Conservation (phyloP, 1,284 basidiomycete genomes). For the Ustilago crameri region DNA sequence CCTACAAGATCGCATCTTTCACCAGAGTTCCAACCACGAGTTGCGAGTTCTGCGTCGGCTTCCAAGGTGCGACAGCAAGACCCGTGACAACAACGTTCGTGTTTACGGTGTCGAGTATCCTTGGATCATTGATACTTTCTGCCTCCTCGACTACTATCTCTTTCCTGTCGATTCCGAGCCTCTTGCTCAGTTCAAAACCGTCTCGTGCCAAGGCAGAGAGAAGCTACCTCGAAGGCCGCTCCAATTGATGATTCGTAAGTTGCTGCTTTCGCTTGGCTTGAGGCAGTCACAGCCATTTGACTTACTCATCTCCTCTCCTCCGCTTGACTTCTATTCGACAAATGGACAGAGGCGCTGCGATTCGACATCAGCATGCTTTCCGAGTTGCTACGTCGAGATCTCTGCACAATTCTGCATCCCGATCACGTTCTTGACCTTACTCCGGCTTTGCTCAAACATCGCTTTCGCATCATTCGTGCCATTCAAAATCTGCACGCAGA, state of each 20-base stretch:
- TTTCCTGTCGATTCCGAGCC: conserved; percentile 18
- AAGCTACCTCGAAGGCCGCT: conserved; percentile 24
- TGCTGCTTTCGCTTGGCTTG: neutral
- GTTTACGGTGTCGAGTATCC: neutral
- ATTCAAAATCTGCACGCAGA: conserved; percentile 29
- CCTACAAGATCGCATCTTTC: conserved; percentile 13
- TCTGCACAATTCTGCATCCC: conserved; percentile 27
- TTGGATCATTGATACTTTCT: conserved; percentile 21
- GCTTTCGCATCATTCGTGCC: conserved; percentile 22
- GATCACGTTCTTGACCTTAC: conserved; percentile 18
- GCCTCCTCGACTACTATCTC: conserved; percentile 32
- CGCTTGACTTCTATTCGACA: neutral
- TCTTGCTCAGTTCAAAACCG: conserved; percentile 24
- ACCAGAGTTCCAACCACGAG: conserved; percentile 4
- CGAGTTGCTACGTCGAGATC: conserved; percentile 27
- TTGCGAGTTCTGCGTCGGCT: conserved; percentile 2
- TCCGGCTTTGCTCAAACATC: conserved; percentile 12
- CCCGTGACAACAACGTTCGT: neutral
- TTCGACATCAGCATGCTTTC: conserved; percentile 29
- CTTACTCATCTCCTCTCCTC: neutral
- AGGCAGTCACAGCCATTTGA: neutral
- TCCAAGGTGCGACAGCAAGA: neutral
- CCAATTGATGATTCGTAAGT: conserved; percentile 10
- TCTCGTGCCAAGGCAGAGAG: conserved; percentile 25
- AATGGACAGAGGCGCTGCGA: conserved; percentile 9